Evolutionary conservation across 306 rosid genomes (phyloP).

Genomic region (Pachyrhizus erosus): DNA sequence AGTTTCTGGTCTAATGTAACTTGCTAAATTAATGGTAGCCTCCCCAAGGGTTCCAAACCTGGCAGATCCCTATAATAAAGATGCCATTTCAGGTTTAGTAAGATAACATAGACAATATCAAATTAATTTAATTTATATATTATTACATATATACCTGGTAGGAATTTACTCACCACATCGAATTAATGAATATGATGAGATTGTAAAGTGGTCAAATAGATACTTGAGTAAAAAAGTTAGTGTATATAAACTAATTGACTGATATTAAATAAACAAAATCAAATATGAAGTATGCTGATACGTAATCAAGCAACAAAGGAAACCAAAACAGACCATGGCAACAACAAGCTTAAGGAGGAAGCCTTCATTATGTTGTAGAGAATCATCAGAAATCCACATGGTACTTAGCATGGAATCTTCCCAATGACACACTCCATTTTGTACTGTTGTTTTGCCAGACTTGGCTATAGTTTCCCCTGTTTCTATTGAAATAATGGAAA

Average conservation of each 20-base stretch:
- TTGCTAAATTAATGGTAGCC: slow-evolving; percentile 50
- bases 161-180: no score
- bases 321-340: slow-evolving; percentile 45
- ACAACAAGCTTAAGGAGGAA: slow-evolving; percentile 48
- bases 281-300: neutral
- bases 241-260: no score
- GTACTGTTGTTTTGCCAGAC: slow-evolving; percentile 39
- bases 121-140: neutral
- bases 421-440: slow-evolving; percentile 51
- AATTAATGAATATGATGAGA: neutral
- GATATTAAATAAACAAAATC: slow-evolving; percentile 12
- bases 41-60: slow-evolving; percentile 58
- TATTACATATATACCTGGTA: no score
- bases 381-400: slow-evolving; percentile 44
- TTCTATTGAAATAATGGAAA: slow-evolving; percentile 37
- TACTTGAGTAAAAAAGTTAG: no score
- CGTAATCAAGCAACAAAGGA: slow-evolving; percentile 17
- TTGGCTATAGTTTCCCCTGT: slow-evolving; percentile 49
- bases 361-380: slow-evolving; percentile 22
- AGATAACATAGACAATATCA: neutral
- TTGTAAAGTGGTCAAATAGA: no score
- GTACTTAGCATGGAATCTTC: slow-evolving; percentile 44
- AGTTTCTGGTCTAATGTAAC: slow-evolving; percentile 30
- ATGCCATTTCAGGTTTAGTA: neutral
- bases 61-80: slow-evolving; percentile 43